Base-by-base conservation (phyloP, 202 grass and related monocot genomes). In the Digitaria exilis region DNA sequence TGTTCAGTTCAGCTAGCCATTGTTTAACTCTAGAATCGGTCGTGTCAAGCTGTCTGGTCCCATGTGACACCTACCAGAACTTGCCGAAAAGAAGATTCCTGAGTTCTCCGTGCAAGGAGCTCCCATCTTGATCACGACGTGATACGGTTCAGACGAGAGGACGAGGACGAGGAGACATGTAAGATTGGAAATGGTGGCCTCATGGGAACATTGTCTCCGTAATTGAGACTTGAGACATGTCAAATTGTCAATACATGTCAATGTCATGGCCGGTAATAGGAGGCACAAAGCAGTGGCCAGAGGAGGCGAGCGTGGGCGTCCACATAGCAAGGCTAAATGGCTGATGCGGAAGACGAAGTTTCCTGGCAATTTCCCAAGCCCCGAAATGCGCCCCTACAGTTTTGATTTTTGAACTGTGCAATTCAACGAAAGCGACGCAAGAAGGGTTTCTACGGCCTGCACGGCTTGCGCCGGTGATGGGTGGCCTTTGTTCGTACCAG, bases 351-450 rank as follows among this genome's bases (percentile, higher is more conserved):
- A 54, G n/a, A n/a, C n/a, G 86, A 75, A 88, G 37, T 61, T 88
- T 84, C 86, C 75, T 7, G 48, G 81, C 67, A 60, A 51, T 75
- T 84, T 74, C 81, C 6, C 1, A 8, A 29, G 29, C 66, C 12
- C n/a, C 61, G 13, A 17, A 32, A 14, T 58, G 32, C 9, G 9
- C 21, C 1, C 24, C 42, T 15, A 54, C 58, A 26, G 67, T 70
- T 13, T n/a, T n/a, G n/a, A n/a, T n/a, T n/a, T n/a, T n/a, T 21
- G n/a, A 39, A 52, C 28, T 1, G 41, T 25, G 19, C 43, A 1
- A 57, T 77, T 87, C 85, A 62, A 58, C 52, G 70, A 81, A 50
- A 68, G 61, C 61, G 60, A 86, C 46, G 18, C 19, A 31, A 56
- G 25, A 78, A 19, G 14, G 18, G 18, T n/a, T n/a, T n/a, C n/a